A percentile compares a stretch with the other conserved stretches of the same genome.
Evolutionary conservation across 192 early-diverging fungal species (phyloP).

Genomic region (Jimgerdemannia flammicorona): DNA sequence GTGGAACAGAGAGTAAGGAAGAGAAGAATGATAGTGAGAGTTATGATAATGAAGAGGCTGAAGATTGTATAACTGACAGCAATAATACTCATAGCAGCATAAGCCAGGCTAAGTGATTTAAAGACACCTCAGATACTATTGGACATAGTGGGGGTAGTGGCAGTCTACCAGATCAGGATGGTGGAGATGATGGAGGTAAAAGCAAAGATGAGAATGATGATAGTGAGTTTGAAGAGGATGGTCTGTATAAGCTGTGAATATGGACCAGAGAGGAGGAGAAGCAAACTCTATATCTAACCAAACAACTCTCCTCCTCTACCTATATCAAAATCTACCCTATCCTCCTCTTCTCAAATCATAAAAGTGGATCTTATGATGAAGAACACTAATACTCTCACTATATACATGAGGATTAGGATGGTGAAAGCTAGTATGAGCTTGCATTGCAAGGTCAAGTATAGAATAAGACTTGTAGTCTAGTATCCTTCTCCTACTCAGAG

Average conservation of each 20-base stretch:
- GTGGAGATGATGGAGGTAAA: slow-evolving; percentile 24
- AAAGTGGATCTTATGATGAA: slow-evolving; percentile 22
- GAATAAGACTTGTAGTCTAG: background rate
- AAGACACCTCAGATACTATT: slow-evolving; percentile 47
- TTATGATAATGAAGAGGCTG: slow-evolving; percentile 58
- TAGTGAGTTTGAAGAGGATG: slow-evolving; percentile 11
- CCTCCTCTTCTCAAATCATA: slow-evolving; percentile 1
- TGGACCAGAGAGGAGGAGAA: slow-evolving; percentile 8
- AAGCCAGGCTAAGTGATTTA: slow-evolving; percentile 46
- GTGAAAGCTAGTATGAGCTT: slow-evolving; percentile 23
- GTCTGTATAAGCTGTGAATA: background rate
- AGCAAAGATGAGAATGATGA: background rate
- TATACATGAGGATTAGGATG: slow-evolving; percentile 20
- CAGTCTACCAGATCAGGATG: slow-evolving; percentile 25
- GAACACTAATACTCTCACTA: slow-evolving; percentile 27
- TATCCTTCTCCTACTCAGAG: slow-evolving; percentile 10
- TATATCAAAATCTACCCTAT: slow-evolving; percentile 7
- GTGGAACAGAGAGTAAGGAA: slow-evolving; percentile 52
- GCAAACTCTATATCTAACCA: too few species aligned
- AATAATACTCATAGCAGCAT: slow-evolving; percentile 57
- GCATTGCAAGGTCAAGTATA: slow-evolving; percentile 21
- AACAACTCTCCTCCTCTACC: slow-evolving; percentile 1
- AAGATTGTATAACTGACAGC: slow-evolving; percentile 70
- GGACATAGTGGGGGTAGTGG: slow-evolving; percentile 22
- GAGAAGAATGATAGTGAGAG: slow-evolving; percentile 54